Base-by-base conservation (phyloP, 495 filamentous ascomycete species). In the Lindgomyces ingoldianus region DNA sequence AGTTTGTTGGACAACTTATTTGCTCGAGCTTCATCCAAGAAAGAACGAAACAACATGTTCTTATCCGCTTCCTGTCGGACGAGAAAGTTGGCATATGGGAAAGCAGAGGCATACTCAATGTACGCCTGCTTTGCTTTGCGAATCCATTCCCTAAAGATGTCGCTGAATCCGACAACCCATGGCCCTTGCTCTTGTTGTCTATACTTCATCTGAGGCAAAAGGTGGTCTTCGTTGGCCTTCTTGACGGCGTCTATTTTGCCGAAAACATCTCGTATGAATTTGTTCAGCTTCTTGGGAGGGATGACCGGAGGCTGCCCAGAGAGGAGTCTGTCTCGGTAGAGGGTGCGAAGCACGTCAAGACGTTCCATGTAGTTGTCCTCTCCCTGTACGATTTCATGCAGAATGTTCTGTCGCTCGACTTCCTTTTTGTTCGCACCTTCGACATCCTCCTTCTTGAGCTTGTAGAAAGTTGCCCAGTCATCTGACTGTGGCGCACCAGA, bases 91-190 rank as follows among this genome's bases (percentile, higher is more conserved):
- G 94, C 94, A 47, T 89, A 84, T 0, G 94, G 93, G 60, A 91
- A 98, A 0, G 85, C 87, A 0, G 89, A 87, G 50, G 93, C 91
- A 76, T 98, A 99, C 45, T 93, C 93, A 62, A 97, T 86, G 75
- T 98, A 99, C 1, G 89, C 87, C 4, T 78, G 76, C 75, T 88
- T 91, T 1, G 95, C 94, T 75, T 97, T 98, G 52, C 94, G 84
- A 68, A 99, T 96, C 94, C 94, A 99, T 76, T 99, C 95, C 60
- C 94, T 82, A 79, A 99, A 99, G 57, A 99, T 91, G 67, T 98
- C 94, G 71, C 92, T 96, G 75, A 97, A 96, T 9, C 95, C 94
- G 46, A 84, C 81, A 62, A 99, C 87, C 82, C 91, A 98, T 0
- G 94, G 94, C 0, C 95, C 94, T 74, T 99, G 93, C 71, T 98